These are phyloP conservation scores for Poa pratensis DNA, from an alignment of 176 grass and related monocot genomes.

Conservation along the genomic window DNA sequence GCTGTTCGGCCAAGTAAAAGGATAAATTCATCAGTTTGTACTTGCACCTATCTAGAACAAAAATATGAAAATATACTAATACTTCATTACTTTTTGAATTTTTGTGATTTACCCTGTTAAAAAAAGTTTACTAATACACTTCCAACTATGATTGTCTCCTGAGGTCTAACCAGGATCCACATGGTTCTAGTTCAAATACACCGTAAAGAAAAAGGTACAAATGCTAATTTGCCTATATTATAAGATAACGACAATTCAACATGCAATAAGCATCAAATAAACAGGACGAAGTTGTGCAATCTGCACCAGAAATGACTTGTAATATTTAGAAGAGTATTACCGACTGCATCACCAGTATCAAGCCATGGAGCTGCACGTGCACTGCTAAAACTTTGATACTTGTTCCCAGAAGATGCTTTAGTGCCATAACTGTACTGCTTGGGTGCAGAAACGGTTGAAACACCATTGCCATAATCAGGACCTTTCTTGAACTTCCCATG, in stretches of 20 bases:
- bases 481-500: slow-evolving; percentile 70
- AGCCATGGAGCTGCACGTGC: slow-evolving; percentile 77
- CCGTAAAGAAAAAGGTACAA: not conserved
- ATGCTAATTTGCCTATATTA: slow-evolving; percentile 11
- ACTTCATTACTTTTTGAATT: not conserved
- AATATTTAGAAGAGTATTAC: slow-evolving; percentile 61
- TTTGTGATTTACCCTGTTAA: not conserved
- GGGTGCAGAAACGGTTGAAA: slow-evolving; percentile 59
- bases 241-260: not conserved
- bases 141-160: not conserved
- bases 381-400: slow-evolving; percentile 60
- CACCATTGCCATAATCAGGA: slow-evolving; percentile 54
- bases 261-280: slow-evolving; percentile 12
- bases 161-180: not conserved
- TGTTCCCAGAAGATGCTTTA: slow-evolving; percentile 72
- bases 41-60: slow-evolving; percentile 14
- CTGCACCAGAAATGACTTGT: not conserved
- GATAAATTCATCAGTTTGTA: slow-evolving; percentile 25
- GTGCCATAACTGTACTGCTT: slow-evolving; percentile 58
- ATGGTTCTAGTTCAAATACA: not conserved
- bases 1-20: slow-evolving; percentile 48
- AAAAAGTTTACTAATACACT: not conserved
- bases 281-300: slow-evolving; percentile 6
- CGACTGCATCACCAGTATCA: slow-evolving; percentile 92
- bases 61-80: not conserved